Conservation (phyloP, 2,329 filamentous ascomycete genomes). For the Trichoderma koningii region DNA sequence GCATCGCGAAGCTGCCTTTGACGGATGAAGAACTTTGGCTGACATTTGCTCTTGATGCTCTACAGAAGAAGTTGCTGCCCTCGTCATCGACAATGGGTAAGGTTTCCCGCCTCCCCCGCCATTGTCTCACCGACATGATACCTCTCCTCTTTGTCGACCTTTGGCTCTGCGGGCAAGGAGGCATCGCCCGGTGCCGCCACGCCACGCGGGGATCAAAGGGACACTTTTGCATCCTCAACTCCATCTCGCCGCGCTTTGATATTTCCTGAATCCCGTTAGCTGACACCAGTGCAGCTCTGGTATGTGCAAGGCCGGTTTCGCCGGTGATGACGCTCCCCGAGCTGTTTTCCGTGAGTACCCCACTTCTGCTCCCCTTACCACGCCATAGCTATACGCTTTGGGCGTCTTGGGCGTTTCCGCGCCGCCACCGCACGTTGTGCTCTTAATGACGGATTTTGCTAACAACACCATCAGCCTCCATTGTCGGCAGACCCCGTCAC, state of each 20-base stretch:
- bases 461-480: conserved; percentile 72
- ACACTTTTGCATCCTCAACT: conserved; percentile 9
- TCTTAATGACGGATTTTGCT: conserved; percentile 14
- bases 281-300: conserved; percentile 71
- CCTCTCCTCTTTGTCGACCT: conserved; percentile 11
- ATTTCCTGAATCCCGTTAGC: conserved; percentile 4
- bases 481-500: conserved; percentile 98
- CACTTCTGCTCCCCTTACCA: conserved; percentile 38
- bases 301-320: conserved; percentile 99
- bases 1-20: conserved; percentile 20
- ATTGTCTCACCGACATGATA: conserved; percentile 43
- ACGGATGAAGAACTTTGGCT: conserved; percentile 39
- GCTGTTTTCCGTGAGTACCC: conserved; percentile 96
- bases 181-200: conserved; percentile 14
- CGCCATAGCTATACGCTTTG: conserved; percentile 28
- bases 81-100: conserved; percentile 99
- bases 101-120: conserved; percentile 47
- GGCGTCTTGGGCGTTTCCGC: conserved; percentile 25
- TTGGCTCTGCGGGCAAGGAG: conserved; percentile 9
- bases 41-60: conserved; percentile 41
- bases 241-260: neutral
- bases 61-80: conserved; percentile 99
- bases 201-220: neutral
- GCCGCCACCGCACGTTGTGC: conserved; percentile 19
- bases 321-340: conserved; percentile 99